Evolutionary conservation across 1,284 basidiomycete species (phyloP), one percentile per base, ranked within the genome.

Genomic region (Mixia osmundae): DNA sequence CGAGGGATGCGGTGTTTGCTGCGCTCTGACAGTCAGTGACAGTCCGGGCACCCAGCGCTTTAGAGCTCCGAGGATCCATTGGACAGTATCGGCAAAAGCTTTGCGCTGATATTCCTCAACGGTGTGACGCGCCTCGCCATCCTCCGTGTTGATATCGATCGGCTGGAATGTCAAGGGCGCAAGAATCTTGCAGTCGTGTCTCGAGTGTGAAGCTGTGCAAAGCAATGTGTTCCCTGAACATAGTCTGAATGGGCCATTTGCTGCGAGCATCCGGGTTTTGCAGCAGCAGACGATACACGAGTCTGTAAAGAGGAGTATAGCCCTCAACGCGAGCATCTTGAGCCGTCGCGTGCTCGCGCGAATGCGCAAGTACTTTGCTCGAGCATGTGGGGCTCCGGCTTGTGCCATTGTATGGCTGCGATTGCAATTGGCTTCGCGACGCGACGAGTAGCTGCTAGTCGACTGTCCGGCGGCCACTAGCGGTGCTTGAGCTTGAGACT

Each of bases 201-300:
- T 95, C 85, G 35, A 94, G 65, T 3, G 76, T 79, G 52, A 89
- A 80, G 51, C 83, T 80, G 59, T 94, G 80, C 20, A 95, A 54
- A 9, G 62, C 56, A 3, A 60, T 60, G 4, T 91, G 60, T 50
- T 78, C 67, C 27, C 61, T 83, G 85, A 36, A 5, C n/a, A 31
- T 37, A 20, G 6, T 23, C 19, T n/a, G 16, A 27, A 22, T 12
- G n/a, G 24, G 12, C 31, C 19, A 3, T 18, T 33, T 12, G 25
- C 45, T 15, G 41, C 35, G 21, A 24, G 21, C 5, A 14, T 25
- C 9, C 6, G 74, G 67, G 50, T 91, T 76, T 58, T 91, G 79
- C 50, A 91, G 85, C 35, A 94, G 58, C 3, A 94, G 60, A 14
- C 72, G 73, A 56, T 83, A 82, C 4, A 76, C 67, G 14, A 83